A percentile compares a stretch with the other conserved stretches of the same genome.
Conservation (phyloP, 371 early-diverging fungal genomes). For the Catenaria anguillulae region DNA sequence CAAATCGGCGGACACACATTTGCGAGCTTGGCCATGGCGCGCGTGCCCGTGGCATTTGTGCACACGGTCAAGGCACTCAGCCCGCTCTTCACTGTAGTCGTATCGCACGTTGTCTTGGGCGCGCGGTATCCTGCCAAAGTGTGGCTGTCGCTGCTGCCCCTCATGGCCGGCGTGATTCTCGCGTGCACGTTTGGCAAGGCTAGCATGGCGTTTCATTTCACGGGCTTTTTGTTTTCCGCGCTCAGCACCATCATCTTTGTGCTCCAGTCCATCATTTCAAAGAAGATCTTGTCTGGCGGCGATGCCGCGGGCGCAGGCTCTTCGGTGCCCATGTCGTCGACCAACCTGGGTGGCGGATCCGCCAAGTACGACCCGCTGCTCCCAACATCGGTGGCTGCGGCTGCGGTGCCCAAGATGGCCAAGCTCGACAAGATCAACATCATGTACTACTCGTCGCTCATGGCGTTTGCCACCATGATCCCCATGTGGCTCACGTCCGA, state of each 20-base stretch:
- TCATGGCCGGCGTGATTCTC: constrained; percentile 74
- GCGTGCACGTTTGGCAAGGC: constrained; percentile 36
- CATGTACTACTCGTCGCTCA: constrained; percentile 52
- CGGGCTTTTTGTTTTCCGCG: not conserved
- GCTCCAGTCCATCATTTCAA: constrained; percentile 66
- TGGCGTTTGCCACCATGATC: constrained; percentile 53
- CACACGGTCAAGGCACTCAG: constrained; percentile 83
- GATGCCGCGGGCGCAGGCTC: too few relatives aligned
- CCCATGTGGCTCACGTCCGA: constrained; percentile 73
- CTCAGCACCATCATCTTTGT: constrained; percentile 61
- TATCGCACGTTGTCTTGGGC: constrained; percentile 49
- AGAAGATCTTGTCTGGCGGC: constrained; percentile 47
- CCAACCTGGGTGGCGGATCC: not conserved
- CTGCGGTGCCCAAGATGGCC: constrained; percentile 15
- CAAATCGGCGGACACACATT: constrained; percentile 73
- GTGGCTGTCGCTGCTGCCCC: constrained; percentile 55
- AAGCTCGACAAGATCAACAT: constrained; percentile 72
- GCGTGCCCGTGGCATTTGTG: constrained; percentile 64
- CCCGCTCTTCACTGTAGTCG: constrained; percentile 70
- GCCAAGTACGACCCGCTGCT: not conserved
- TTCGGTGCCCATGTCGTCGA: not conserved
- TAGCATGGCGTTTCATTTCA: not conserved
- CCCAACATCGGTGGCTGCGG: not conserved
- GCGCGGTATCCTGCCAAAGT: constrained; percentile 48
- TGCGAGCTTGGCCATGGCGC: constrained; percentile 53